These are phyloP conservation scores for Triticum urartu DNA, from an alignment of 176 grass and related monocot genomes.

Conservation along the genomic window DNA sequence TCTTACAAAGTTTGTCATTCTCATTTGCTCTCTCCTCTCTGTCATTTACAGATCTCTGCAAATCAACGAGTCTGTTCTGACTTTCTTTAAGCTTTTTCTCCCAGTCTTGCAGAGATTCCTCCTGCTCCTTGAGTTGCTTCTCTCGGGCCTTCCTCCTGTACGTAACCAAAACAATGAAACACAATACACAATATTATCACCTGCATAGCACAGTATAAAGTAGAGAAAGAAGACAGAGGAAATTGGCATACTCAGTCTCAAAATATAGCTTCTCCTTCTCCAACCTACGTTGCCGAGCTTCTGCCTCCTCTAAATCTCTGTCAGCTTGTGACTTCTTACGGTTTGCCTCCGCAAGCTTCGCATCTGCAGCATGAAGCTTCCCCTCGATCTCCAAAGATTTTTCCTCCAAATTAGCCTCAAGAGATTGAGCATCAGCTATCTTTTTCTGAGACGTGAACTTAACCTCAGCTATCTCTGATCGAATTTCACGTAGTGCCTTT, in stretches of 20 bases:
- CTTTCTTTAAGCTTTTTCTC: constrained; percentile 88
- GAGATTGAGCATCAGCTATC: constrained; percentile 67
- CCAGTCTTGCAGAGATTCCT: constrained; percentile 69
- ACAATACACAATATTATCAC: not conserved
- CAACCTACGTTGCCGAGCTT: constrained; percentile 74
- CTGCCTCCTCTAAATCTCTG: constrained; percentile 72
- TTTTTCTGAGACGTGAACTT: constrained; percentile 87
- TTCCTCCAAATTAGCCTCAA: constrained; percentile 79
- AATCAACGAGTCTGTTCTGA: constrained; percentile 76
- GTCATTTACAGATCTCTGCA: constrained; percentile 80
- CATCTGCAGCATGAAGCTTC: constrained; percentile 85
- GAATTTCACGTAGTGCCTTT: constrained; percentile 74
- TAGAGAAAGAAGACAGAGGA: constrained; percentile 8
- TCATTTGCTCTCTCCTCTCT: constrained; percentile 84
- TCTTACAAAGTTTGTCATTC: constrained; percentile 64
- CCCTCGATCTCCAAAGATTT: constrained; percentile 82
- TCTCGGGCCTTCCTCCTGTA: constrained; percentile 64
- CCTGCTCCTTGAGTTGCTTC: constrained; percentile 71
- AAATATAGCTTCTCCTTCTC: constrained; percentile 86
- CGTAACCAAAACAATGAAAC: constrained; percentile 13
- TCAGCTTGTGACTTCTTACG: constrained; percentile 87
- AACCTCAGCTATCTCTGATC: constrained; percentile 73
- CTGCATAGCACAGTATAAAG: not conserved
- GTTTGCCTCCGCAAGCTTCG: constrained; percentile 93
- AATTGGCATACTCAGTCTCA: constrained; percentile 60